These are phyloP conservation scores for Phytophthora foliorum DNA, from an alignment of 352 stramenopile species.

Conservation along the genomic window DNA sequence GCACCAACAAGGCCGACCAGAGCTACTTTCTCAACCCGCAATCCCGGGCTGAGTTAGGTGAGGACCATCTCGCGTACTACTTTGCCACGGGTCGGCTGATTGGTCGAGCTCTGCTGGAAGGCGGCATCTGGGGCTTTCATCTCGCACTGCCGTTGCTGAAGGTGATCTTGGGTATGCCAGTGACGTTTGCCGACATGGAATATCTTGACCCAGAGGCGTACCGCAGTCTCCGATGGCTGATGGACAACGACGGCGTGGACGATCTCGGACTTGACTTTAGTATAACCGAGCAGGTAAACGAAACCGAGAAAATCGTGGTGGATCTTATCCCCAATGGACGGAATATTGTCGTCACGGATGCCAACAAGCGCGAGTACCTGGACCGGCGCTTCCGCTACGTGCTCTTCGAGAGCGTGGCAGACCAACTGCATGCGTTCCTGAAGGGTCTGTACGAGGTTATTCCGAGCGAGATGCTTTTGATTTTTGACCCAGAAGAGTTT, in stretches of 20 bases:
- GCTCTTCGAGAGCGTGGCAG: slow-evolving; percentile 66
- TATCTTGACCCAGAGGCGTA: slow-evolving; percentile 65
- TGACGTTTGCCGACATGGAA: slow-evolving; percentile 95
- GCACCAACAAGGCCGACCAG: slow-evolving; percentile 66
- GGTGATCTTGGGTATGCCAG: slow-evolving; percentile 95
- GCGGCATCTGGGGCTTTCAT: slow-evolving; percentile 93
- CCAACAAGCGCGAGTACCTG: slow-evolving; percentile 96
- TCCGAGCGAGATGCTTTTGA: slow-evolving; percentile 93
- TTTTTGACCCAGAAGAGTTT: slow-evolving; percentile 98
- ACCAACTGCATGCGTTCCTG: slow-evolving; percentile 79
- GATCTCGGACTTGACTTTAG: slow-evolving; percentile 74
- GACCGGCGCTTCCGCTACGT: slow-evolving; percentile 81
- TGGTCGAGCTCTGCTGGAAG: slow-evolving; percentile 80
- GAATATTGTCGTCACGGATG: slow-evolving; percentile 92
- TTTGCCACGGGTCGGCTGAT: slow-evolving; percentile 70
- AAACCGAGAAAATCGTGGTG: slow-evolving; percentile 45
- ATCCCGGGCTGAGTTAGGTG: slow-evolving; percentile 54
- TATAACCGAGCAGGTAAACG: slow-evolving; percentile 46
- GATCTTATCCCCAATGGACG: slow-evolving; percentile 59
- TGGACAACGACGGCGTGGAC: slow-evolving; percentile 62
- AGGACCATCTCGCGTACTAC: slow-evolving; percentile 74
- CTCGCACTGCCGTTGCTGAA: slow-evolving; percentile 97
- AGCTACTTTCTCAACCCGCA: slow-evolving; percentile 73
- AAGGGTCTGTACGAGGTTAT: slow-evolving; percentile 97
- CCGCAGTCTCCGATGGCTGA: slow-evolving; percentile 62